These are phyloP conservation scores for Talaromyces sp. DNA, from an alignment of 2,329 filamentous ascomycete species.

Conservation along the genomic window DNA sequence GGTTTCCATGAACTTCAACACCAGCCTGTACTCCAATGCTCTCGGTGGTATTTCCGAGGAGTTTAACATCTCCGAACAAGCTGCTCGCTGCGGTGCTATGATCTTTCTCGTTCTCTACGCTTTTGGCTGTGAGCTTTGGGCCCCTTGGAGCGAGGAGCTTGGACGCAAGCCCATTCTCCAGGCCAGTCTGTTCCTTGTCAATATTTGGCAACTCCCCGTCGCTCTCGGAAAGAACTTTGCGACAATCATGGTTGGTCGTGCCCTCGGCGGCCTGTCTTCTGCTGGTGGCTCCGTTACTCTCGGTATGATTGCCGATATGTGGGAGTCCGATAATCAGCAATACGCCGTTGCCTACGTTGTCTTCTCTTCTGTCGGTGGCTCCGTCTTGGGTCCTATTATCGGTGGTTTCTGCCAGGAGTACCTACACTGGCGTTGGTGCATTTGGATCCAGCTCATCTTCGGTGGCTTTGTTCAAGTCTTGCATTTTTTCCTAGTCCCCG, in stretches of 20 bases:
- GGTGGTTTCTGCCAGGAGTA: constrained; percentile 70
- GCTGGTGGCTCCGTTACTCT: constrained; percentile 71
- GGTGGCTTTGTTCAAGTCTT: constrained; percentile 65
- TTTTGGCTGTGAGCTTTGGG: constrained; percentile 85
- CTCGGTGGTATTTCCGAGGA: constrained; percentile 62
- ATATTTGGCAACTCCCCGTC: constrained; percentile 71
- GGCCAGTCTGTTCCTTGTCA: constrained; percentile 69
- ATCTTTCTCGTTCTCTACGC: constrained; percentile 77
- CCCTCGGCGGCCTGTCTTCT: constrained; percentile 66
- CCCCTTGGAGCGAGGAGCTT: constrained; percentile 80
- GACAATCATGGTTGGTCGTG: constrained; percentile 66
- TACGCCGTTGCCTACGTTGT: constrained; percentile 74
- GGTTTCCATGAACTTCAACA: constrained; percentile 77
- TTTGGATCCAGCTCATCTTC: constrained; percentile 83
- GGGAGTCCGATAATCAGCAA: constrained; percentile 67
- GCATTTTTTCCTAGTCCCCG: constrained; percentile 68
- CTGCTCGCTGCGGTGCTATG: constrained; percentile 69
- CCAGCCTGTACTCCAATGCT: constrained; percentile 69
- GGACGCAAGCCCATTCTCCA: constrained; percentile 75
- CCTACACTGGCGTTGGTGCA: constrained; percentile 69
- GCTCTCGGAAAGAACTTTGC: constrained; percentile 71
- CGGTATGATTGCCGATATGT: constrained; percentile 73
- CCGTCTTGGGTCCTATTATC: constrained; percentile 72
- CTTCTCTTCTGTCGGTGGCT: constrained; percentile 75
- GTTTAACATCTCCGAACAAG: constrained; percentile 65